Base-by-base conservation (phyloP, 441 rosid species). In the Pelargonium australe region DNA sequence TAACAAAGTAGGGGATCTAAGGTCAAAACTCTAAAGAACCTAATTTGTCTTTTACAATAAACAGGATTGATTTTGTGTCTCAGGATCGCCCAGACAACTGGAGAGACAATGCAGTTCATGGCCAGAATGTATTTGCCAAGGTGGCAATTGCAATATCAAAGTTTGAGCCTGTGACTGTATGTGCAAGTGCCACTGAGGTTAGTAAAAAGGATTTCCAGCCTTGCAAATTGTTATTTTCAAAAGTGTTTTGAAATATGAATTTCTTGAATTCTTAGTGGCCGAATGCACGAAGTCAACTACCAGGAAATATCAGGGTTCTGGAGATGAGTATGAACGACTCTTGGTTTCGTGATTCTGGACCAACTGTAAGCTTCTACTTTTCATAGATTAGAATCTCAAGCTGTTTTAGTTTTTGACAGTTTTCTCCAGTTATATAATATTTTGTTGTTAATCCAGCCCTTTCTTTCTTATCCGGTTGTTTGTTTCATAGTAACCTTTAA, bases 71-170 rank as follows among this genome's bases (percentile, higher is more conserved):
- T 55, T 55, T 14, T 55, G 60, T 14, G 61, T 17, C 61, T 55
- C 82, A 94, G 99, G 99, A 94, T 71, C 91, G 97, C 9, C 81
- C 83, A 25, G 99, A 94, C 82, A 94, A 89, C 79, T 94, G 99
- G 97, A 79, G 99, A 53, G 82, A 84, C 74, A 70, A 79, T 60
- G 98, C 89, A 28, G 66, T 69, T 13, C 92, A 72, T 19, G 99
- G 79, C 1, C 97, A 94, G 57, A 62, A 20, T 14, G 81, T 80
- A 12, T 91, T 91, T 75, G 81, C 68, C n/a, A 77, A 78, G 78
- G 89, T 91, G 65, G 98, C 97, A 68, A 76, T 72, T 62, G 95
- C 88, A 4, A 94, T 91, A 73, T 85, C 92, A 17, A 85, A 70
- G 81, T 94, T 88, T 43, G 97, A 89, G 71, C 86, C 81, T 16